Base-by-base conservation (phyloP, 257 asterid genomes). In the Plantago elongata region DNA sequence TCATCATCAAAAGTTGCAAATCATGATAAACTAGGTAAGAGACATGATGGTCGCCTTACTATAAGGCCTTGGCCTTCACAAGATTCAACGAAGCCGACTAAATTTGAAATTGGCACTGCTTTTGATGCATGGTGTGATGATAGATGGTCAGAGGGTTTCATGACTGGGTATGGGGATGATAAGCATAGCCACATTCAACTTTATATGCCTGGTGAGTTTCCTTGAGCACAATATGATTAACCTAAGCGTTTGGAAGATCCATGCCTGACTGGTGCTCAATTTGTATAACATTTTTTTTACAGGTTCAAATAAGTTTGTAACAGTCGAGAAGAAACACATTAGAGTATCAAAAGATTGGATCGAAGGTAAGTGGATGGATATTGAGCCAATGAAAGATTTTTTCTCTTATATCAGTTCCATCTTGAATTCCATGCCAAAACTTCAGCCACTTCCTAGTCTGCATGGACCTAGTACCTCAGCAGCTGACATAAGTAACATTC, bases 321-420 rank as follows among this genome's bases (percentile, higher is more conserved):
- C 59, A 0, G 13, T 81, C 30, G 76, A 60, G 61, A 79, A 65
- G 74, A 77, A 70, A 48, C 56, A 78, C 11, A 8, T 76, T 4
- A 74, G 92, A 60, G 57, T 38, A 22, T 88, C 96, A 3, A 81
- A 74, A 65, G 96, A 88, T 37, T 85, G 95, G 92, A 11, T 79
- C 3, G 67, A 72, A 47, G 14, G 57, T 48, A 65, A 72, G 69
- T 88, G 96, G 95, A 65, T 72, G 11, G 74, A 75, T 47, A 50
- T 78, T 16, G 57, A 56, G 50, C 45, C 67, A 7, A 83, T 71
- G 61, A 69, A 67, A 4, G 82, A 85, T 45, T 73, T 82, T 61
- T 69, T 71, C 38, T 71, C 84, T 27, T 49, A 72, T 11, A 13
- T 87, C 27, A 22, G 27, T 2, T 64, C 82, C n/a, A 55, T 38